Percentiles rank a stretch among this genome's conserved stretches.
phyloP scores from a whole-genome alignment of 345 rosid genomes.

The Gossypium longicalyx region DNA sequence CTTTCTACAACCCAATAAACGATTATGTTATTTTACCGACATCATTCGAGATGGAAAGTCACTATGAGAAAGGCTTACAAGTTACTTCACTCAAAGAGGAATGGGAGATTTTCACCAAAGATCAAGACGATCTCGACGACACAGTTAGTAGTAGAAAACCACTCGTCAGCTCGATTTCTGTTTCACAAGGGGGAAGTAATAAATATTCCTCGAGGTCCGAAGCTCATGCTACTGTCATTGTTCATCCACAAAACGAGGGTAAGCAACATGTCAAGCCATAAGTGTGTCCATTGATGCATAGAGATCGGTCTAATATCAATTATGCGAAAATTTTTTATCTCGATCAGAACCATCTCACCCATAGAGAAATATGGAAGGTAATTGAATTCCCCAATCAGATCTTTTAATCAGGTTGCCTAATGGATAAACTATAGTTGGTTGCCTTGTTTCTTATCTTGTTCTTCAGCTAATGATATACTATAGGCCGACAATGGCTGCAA shows the following conservation, averaged over 20 bases:
- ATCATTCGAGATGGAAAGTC: constrained; percentile 53
- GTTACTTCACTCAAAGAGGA: constrained; percentile 81
- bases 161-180: constrained; percentile 44
- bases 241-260: constrained; percentile 56
- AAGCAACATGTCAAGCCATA: constrained; percentile 60
- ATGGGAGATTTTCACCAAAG: constrained; percentile 71
- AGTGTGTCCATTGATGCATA: constrained; percentile 66
- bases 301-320: too few species aligned
- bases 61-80: constrained; percentile 56
- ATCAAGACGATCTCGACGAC: constrained; percentile 23
- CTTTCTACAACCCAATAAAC: constrained; percentile 82
- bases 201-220: constrained; percentile 37
- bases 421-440: too few species aligned
- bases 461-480: too few species aligned
- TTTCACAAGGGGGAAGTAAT: constrained; percentile 36
- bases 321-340: too few species aligned
- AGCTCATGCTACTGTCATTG: constrained; percentile 56
- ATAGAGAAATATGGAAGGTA: too few species aligned
- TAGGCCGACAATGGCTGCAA: too few species aligned
- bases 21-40: constrained; percentile 85
- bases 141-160: constrained; percentile 22
- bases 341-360: too few species aligned
- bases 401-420: too few species aligned
- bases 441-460: too few species aligned
- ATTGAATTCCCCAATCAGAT: too few species aligned